These are phyloP conservation scores for Talaromyces stipitatus DNA, from an alignment of 495 filamentous ascomycete genomes.

Conservation along the genomic window DNA sequence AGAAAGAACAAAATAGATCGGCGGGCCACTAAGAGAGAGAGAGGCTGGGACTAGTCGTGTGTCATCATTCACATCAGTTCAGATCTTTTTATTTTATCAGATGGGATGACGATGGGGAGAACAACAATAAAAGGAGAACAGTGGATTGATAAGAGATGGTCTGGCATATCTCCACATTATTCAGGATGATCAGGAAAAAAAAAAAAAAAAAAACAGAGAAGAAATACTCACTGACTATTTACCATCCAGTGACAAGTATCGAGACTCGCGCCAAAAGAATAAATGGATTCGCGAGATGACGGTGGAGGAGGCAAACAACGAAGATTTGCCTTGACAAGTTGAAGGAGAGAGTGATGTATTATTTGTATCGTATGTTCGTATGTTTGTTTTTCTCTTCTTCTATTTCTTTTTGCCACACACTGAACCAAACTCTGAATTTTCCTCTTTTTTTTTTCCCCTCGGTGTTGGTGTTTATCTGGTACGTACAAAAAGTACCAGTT, in stretches of 20 bases:
- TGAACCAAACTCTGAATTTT: neutral
- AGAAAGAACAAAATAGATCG: constrained; percentile 5
- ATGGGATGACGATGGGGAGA: neutral
- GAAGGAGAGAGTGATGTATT: neutral
- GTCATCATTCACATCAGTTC: neutral
- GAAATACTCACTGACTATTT: neutral
- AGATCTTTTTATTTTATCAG: neutral
- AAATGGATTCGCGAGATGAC: neutral
- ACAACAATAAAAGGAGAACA: neutral
- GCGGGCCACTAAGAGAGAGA: neutral
- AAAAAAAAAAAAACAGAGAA: neutral
- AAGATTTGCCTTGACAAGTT: neutral
- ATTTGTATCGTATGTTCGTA: too few species aligned
- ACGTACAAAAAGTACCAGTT: neutral
- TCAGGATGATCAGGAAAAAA: neutral
- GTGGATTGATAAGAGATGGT: neutral
- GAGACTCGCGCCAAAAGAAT: neutral
- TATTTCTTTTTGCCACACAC: neutral
- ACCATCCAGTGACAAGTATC: neutral
- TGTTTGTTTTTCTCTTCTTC: neutral
- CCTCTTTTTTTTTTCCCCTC: neutral
- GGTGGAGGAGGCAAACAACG: neutral
- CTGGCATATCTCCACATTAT: neutral
- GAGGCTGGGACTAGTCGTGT: neutral
- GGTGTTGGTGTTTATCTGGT: neutral